These are phyloP conservation scores for Flaveria brownii DNA, from an alignment of 129 eudicot genomes.

Conservation along the genomic window DNA sequence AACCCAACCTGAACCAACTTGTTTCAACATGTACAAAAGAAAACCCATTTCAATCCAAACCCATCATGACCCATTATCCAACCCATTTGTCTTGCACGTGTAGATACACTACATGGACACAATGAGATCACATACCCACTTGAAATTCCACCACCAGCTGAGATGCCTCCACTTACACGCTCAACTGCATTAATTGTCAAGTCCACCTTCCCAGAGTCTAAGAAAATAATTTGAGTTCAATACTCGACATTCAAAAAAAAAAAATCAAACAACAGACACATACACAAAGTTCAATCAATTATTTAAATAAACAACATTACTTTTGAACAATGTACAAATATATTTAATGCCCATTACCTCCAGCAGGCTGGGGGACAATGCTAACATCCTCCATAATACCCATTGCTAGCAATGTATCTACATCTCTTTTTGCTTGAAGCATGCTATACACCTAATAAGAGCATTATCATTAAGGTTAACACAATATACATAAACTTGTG, in stretches of 20 bases:
- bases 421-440: slow-evolving; percentile 98
- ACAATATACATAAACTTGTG: background rate
- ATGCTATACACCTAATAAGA: slow-evolving; percentile 81
- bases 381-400: slow-evolving; percentile 99
- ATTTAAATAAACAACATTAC: background rate
- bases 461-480: slow-evolving; percentile 2
- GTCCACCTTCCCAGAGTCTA: slow-evolving; percentile 94
- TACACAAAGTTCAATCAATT: background rate
- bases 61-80: background rate
- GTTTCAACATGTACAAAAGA: slow-evolving; percentile 1
- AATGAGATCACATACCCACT: slow-evolving; percentile 77
- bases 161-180: slow-evolving; percentile 92
- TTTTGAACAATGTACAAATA: background rate
- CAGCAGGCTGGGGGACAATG: slow-evolving; percentile 98
- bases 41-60: background rate
- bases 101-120: slow-evolving; percentile 18
- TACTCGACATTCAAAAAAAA: background rate
- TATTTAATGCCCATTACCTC: slow-evolving; percentile 56
- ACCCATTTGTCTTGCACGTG: background rate
- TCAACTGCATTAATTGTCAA: slow-evolving; percentile 87
- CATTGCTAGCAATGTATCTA: slow-evolving; percentile 93
- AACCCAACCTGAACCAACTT: background rate
- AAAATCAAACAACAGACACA: background rate
- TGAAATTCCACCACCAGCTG: slow-evolving; percentile 99
- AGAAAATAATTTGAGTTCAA: background rate